A percentile compares a stretch with the other conserved stretches of the same genome.
Evolutionary conservation across 257 asterid species (phyloP).

Genomic region (Plantago elongata): DNA sequence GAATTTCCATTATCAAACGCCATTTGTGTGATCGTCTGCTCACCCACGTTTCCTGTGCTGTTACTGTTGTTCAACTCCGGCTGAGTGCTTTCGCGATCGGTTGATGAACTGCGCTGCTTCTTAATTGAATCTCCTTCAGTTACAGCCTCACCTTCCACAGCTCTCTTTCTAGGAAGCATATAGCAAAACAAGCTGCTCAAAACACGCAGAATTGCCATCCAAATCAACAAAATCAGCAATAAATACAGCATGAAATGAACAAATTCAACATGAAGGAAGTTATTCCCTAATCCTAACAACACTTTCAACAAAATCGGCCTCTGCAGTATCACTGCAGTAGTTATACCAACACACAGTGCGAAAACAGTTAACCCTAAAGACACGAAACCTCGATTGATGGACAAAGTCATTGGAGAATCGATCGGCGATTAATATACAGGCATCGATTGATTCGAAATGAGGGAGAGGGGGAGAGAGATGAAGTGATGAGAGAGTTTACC

Average conservation of each 20-base stretch:
- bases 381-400: slow-evolving; percentile 5
- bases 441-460: slow-evolving; percentile 23
- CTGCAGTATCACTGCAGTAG: slow-evolving; percentile 10
- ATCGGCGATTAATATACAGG: slow-evolving; percentile 20
- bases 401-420: slow-evolving; percentile 27
- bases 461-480: slow-evolving; percentile 17
- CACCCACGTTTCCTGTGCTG: slow-evolving; percentile 31
- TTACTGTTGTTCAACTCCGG: slow-evolving; percentile 32
- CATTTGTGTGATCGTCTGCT: slow-evolving; percentile 59
- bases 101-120: slow-evolving; percentile 48
- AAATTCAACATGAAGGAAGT: slow-evolving; percentile 15
- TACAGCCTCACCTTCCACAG: slow-evolving; percentile 85
- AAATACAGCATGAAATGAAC: slow-evolving; percentile 8
- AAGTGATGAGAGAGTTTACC: slow-evolving; percentile 38
- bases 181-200: slow-evolving; percentile 73
- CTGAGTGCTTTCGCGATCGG: slow-evolving; percentile 17
- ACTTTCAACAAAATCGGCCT: slow-evolving; percentile 31
- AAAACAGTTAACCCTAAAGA: slow-evolving; percentile 20
- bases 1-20: slow-evolving; percentile 77
- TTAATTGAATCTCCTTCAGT: slow-evolving; percentile 39
- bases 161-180: slow-evolving; percentile 98
- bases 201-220: slow-evolving; percentile 47
- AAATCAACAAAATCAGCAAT: slow-evolving; percentile 38
- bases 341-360: slow-evolving; percentile 7
- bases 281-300: neutral